A percentile compares a stretch with the other conserved stretches of the same genome.
phyloP scores from a whole-genome alignment of 2,329 filamentous ascomycete species.

The Epichloe brachyelytri region DNA sequence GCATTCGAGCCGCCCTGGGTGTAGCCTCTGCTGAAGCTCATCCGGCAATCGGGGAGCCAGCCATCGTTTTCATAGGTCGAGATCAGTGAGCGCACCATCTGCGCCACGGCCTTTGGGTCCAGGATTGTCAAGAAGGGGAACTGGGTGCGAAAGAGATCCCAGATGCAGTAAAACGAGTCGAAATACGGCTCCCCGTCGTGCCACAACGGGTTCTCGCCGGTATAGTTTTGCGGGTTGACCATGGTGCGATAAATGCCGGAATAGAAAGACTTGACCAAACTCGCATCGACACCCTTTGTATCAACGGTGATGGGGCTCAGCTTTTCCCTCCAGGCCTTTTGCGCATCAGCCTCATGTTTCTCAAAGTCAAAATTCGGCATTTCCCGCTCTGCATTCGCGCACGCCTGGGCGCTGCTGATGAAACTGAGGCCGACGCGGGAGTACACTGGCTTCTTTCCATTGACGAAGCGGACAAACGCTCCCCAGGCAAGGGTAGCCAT shows the following conservation, averaged over 20 bases:
- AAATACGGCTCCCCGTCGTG: conserved; percentile 55
- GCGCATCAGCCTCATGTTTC: conserved; percentile 35
- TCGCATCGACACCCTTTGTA: conserved; percentile 35
- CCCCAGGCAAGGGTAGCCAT: conserved; percentile 43
- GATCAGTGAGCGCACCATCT: conserved; percentile 58
- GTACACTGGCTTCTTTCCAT: conserved; percentile 36
- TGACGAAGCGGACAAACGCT: conserved; percentile 49
- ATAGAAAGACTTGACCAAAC: conserved; percentile 52
- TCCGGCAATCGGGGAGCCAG: conserved; percentile 62
- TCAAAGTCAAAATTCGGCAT: conserved; percentile 57
- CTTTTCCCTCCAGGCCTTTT: conserved; percentile 47
- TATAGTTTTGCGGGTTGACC: conserved; percentile 63
- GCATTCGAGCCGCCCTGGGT: conserved; percentile 67
- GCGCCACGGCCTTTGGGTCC: conserved; percentile 49
- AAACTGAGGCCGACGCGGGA: conserved; percentile 59
- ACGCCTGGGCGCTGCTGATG: conserved; percentile 53
- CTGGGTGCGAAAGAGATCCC: conserved; percentile 59
- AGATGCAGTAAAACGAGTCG: conserved; percentile 66
- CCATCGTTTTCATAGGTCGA: conserved; percentile 59
- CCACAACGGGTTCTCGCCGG: conserved; percentile 60
- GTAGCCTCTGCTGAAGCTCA: conserved; percentile 62
- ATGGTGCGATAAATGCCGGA: conserved; percentile 60
- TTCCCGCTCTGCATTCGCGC: conserved; percentile 53
- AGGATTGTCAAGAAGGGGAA: conserved; percentile 56
- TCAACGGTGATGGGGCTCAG: conserved; percentile 44